A percentile compares a stretch with the other conserved stretches of the same genome.
Conservation (phyloP, 2,329 filamentous ascomycete species). For the Cladophialophora carrionii region DNA sequence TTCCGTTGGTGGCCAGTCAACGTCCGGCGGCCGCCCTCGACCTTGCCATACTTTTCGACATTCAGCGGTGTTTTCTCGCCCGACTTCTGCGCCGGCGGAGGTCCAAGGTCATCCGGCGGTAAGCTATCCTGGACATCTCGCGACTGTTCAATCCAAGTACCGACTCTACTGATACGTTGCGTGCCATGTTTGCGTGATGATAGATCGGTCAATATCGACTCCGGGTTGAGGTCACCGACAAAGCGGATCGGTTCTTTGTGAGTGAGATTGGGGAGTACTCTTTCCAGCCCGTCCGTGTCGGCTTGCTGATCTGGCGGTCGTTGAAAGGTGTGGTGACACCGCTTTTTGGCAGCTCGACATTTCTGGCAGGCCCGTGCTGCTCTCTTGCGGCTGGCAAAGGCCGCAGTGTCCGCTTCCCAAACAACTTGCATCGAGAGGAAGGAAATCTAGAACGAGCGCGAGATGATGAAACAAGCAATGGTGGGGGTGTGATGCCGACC, state of each 20-base stretch:
- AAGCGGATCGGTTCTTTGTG: slow-evolving; percentile 42
- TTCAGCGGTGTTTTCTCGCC: slow-evolving; percentile 37
- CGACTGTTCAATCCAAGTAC: slow-evolving; percentile 38
- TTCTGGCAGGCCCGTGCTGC: slow-evolving; percentile 36
- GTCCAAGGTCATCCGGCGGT: slow-evolving; percentile 27
- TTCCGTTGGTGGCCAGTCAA: slow-evolving; percentile 38
- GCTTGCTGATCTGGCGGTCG: slow-evolving; percentile 36
- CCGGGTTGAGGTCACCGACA: slow-evolving; percentile 49
- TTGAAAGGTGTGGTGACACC: slow-evolving; percentile 39
- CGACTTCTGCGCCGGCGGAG: slow-evolving; percentile 18
- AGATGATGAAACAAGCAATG: slow-evolving; percentile 6
- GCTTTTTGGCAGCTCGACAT: slow-evolving; percentile 38
- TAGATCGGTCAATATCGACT: slow-evolving; percentile 44
- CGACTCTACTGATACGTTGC: slow-evolving; percentile 36
- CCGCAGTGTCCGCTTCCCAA: slow-evolving; percentile 37
- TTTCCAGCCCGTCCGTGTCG: slow-evolving; percentile 35
- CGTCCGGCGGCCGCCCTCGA: slow-evolving; percentile 36
- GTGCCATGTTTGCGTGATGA: slow-evolving; percentile 30
- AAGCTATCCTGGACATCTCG: slow-evolving; percentile 27
- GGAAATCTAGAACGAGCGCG: not conserved
- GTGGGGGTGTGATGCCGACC: slow-evolving; percentile 2
- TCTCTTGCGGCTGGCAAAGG: slow-evolving; percentile 38
- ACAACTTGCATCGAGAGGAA: slow-evolving; percentile 34
- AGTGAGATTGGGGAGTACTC: slow-evolving; percentile 36
- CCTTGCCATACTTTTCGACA: slow-evolving; percentile 38